Evolutionary conservation across 305 asterid genomes (phyloP).

Genomic region (Plantago lanceolata): DNA sequence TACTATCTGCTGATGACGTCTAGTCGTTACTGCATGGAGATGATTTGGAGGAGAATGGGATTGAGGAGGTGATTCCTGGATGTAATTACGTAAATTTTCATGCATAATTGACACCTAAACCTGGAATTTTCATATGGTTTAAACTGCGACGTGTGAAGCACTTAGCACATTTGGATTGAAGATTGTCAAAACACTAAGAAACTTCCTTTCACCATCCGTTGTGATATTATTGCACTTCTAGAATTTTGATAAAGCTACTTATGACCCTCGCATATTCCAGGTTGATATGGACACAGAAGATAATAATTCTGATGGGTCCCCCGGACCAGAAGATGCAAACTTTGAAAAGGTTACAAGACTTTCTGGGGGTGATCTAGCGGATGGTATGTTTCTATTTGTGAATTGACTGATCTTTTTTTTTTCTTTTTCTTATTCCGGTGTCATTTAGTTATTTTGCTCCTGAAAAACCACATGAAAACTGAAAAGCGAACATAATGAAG

Average conservation of each 20-base stretch:
- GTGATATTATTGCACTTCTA: neutral
- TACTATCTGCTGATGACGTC: slow-evolving; percentile 26
- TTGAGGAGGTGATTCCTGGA: slow-evolving; percentile 71
- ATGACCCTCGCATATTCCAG: slow-evolving; percentile 34
- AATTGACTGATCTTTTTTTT: too few species aligned
- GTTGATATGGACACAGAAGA: slow-evolving; percentile 98
- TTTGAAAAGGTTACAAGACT: slow-evolving; percentile 32
- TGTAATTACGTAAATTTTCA: neutral
- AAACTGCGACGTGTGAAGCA: neutral
- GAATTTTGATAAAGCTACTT: slow-evolving; percentile 14
- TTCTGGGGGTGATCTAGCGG: slow-evolving; percentile 32
- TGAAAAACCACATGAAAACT: too few species aligned
- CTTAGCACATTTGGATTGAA: slow-evolving; percentile 9
- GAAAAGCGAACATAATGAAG: too few species aligned
- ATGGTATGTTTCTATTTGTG: slow-evolving; percentile 40
- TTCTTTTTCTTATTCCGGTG: too few species aligned
- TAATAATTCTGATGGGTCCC: slow-evolving; percentile 32
- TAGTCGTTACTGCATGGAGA: slow-evolving; percentile 90
- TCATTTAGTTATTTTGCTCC: too few species aligned
- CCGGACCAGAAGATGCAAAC: slow-evolving; percentile 41
- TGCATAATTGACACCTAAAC: neutral
- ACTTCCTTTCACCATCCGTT: neutral
- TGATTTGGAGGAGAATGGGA: slow-evolving; percentile 68
- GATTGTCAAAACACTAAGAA: neutral
- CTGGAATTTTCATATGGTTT: neutral